phyloP scores from a whole-genome alignment of 176 grass and related monocot species.

The Oryza punctata region DNA sequence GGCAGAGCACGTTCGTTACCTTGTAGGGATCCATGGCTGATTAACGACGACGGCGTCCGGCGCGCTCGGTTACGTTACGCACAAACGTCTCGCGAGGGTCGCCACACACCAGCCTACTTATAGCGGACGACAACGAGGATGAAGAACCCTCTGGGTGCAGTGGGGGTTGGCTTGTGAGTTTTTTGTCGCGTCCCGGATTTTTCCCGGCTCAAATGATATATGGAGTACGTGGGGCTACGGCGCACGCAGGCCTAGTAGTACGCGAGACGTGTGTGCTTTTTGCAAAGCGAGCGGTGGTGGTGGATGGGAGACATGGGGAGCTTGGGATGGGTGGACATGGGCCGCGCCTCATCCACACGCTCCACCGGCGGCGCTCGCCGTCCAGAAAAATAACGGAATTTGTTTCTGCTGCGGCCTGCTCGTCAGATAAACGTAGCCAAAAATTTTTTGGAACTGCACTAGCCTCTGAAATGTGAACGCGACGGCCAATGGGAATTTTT shows the following conservation, averaged over 20 bases:
- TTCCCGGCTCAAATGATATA: not conserved
- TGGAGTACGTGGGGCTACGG: not conserved
- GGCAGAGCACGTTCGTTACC: conserved; percentile 31
- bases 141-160: no score
- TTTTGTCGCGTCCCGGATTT: conserved; percentile 10
- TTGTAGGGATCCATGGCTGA: conserved; percentile 91
- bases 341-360: conserved; percentile 44
- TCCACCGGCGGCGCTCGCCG: conserved; percentile 20
- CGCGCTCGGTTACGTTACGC: not conserved
- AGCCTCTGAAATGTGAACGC: conserved; percentile 24
- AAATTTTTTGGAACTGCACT: not conserved
- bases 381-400: conserved; percentile 33
- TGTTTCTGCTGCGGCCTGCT: not conserved
- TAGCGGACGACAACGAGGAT: not conserved
- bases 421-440: not conserved
- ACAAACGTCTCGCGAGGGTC: not conserved
- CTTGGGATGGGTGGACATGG: not conserved
- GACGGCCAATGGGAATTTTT: conserved; percentile 8
- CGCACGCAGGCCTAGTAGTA: not conserved
- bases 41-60: not conserved
- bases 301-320: no score
- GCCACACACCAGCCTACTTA: not conserved
- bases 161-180: no score
- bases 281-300: not conserved
- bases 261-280: not conserved